These are phyloP conservation scores for Zostera marina DNA, from an alignment of 116 monocot species.

Conservation along the genomic window DNA sequence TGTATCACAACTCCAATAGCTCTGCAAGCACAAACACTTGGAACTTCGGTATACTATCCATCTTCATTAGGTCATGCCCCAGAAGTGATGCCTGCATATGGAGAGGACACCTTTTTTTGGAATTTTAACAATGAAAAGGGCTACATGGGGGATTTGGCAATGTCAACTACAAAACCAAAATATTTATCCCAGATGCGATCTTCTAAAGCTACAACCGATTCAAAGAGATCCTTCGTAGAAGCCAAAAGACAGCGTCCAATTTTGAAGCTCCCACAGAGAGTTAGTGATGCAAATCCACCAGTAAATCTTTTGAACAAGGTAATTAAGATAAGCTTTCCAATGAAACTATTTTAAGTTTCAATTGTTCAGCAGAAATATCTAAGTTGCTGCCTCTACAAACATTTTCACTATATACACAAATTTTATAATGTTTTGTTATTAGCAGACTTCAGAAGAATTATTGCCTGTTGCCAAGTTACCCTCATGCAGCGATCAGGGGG, in stretches of 20 bases:
- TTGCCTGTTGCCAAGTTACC: too few relatives aligned
- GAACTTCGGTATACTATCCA: conserved; percentile 29
- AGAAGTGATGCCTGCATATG: conserved; percentile 30
- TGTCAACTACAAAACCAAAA: conserved; percentile 8
- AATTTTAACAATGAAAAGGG: conserved; percentile 24
- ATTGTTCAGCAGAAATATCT: neutral
- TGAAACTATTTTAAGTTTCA: neutral
- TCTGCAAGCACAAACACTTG: conserved; percentile 11
- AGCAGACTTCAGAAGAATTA: too few relatives aligned
- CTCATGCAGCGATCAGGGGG: too few relatives aligned
- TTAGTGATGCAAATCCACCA: conserved; percentile 14
- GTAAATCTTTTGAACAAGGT: conserved; percentile 42
- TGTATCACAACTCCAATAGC: conserved; percentile 23
- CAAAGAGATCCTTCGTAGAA: conserved; percentile 8
- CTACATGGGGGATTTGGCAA: conserved; percentile 15
- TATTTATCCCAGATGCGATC: conserved; percentile 12
- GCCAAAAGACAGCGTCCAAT: conserved; percentile 22
- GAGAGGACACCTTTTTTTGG: conserved; percentile 28
- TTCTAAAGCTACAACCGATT: conserved; percentile 2
- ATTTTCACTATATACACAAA: too few relatives aligned
- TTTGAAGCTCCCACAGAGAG: conserved; percentile 9
- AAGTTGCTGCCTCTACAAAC: neutral
- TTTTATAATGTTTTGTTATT: too few relatives aligned
- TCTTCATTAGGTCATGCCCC: conserved; percentile 37
- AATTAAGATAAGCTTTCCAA: neutral